Evolutionary conservation across 345 rosid genomes (phyloP).

Genomic region (Gossypium sturtianum): DNA sequence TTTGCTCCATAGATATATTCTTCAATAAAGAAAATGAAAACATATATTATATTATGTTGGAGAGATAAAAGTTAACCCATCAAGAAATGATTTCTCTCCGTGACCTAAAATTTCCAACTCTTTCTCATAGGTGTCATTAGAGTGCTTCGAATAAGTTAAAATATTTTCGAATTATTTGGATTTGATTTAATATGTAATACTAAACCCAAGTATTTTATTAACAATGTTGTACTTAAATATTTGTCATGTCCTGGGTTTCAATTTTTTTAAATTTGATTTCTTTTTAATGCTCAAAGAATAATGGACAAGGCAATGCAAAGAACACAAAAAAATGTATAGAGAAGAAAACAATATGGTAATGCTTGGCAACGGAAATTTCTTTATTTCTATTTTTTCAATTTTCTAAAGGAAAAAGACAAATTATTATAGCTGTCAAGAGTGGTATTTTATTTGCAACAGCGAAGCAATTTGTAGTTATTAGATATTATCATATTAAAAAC

Average conservation of each 20-base stretch:
- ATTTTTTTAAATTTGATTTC: neutral
- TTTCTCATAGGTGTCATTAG: no score
- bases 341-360: neutral
- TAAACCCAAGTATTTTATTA: neutral
- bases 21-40: neutral
- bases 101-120: neutral
- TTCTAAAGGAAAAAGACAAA: neutral
- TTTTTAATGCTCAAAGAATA: neutral
- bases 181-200: neutral
- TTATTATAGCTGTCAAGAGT: constrained; percentile 6
- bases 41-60: neutral
- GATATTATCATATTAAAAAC: neutral
- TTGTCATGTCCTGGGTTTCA: neutral
- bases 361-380: neutral
- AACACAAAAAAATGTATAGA: neutral
- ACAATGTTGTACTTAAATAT: neutral
- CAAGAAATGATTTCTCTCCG: neutral
- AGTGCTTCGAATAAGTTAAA: no score
- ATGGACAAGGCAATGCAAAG: no score
- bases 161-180: neutral
- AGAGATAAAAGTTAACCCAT: neutral
- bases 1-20: neutral
- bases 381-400: neutral
- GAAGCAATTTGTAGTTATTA: constrained; percentile 1
- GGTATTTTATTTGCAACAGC: constrained; percentile 7